Base-by-base conservation (phyloP, 2,329 filamentous ascomycete genomes). In the Malbranchea zuffiana region DNA sequence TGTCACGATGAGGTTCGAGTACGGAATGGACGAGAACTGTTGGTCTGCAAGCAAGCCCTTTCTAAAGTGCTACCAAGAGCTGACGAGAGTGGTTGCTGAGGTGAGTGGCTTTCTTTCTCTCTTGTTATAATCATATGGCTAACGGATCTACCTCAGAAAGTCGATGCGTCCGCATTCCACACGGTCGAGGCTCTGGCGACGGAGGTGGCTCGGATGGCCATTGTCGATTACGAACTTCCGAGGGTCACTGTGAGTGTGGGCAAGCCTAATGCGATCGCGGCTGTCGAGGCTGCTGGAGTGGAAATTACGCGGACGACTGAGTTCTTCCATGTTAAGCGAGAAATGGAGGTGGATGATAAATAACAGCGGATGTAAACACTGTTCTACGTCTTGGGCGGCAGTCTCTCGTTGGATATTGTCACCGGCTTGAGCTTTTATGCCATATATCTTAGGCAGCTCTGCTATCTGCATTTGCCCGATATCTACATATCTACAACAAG, bases 111-210 rank as follows among this genome's bases (percentile, higher is more conserved):
- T 28, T 24, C 39, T 24, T 16, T 40, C 27, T 40, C 15, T 21
- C 11, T 11, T 41, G 7, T 42, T 29, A 20, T n/a, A 27, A 25
- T 41, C 17, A 3, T 39, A 26, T 23, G 16, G 15, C 12, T 5
- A 16, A 17, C 23, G 15, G 6, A 12, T 20, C 7, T 32, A 8
- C 5, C 45, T 43, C 44, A 65, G 60, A 53, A 51, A 39, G 63
- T 71, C 19, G 66, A 70, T 41, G 54, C 50, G 7, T 67, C 66
- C 4, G 52, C 59, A 2, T 71, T 68, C 48, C 59, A 66, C 47
- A 71, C 66, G 0, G 61, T 71, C 11, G 68, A 71, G 50, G 63
- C 67, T 4, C 50, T 71, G 35, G 68, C 66, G 19, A 67, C 66
- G 2, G 62, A 61, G 16, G 54, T 70, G 19, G 65, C 65, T 19